A percentile compares a stretch with the other conserved stretches of the same genome.
Evolutionary conservation across 2,329 filamentous ascomycete species (phyloP).

Genomic region (Colletotrichum noveboracense): DNA sequence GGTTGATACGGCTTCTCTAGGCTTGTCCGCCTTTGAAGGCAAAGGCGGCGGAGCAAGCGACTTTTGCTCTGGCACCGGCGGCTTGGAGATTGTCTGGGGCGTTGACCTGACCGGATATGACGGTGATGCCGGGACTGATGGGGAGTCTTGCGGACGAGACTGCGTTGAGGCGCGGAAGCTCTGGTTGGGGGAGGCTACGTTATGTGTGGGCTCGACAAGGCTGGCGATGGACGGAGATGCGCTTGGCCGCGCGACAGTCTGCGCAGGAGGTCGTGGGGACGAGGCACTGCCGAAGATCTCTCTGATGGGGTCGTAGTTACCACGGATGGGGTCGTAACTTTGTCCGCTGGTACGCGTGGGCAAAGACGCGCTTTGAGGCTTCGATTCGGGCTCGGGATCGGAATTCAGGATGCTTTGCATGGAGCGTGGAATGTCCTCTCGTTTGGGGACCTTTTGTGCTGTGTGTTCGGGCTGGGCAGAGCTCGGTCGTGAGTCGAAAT

Average conservation of each 20-base stretch:
- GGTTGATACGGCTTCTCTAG: constrained; percentile 10
- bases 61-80: constrained; percentile 42
- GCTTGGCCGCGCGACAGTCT: constrained; percentile 70
- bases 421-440: constrained; percentile 54
- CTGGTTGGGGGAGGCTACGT: constrained; percentile 40
- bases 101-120: constrained; percentile 40
- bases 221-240: constrained; percentile 92
- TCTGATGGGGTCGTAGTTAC: constrained; percentile 69
- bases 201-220: constrained; percentile 72
- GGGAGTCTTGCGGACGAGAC: constrained; percentile 33
- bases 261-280: constrained; percentile 53
- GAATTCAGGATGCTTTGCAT: constrained; percentile 64
- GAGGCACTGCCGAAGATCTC: constrained; percentile 44
- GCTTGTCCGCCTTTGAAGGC: constrained; percentile 26
- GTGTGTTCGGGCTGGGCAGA: constrained; percentile 35
- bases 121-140: constrained; percentile 48
- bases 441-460: constrained; percentile 54
- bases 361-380: constrained; percentile 47
- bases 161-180: constrained; percentile 27
- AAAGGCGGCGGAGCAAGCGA: constrained; percentile 38
- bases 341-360: constrained; percentile 73
- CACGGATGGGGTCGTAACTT: constrained; percentile 89
- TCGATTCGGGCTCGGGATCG: constrained; percentile 46
- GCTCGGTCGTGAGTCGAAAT: constrained; percentile 27
- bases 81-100: constrained; percentile 37